These are phyloP conservation scores for Pseudogymnoascus sp. DNA, from an alignment of 2,329 filamentous ascomycete species.

Conservation along the genomic window DNA sequence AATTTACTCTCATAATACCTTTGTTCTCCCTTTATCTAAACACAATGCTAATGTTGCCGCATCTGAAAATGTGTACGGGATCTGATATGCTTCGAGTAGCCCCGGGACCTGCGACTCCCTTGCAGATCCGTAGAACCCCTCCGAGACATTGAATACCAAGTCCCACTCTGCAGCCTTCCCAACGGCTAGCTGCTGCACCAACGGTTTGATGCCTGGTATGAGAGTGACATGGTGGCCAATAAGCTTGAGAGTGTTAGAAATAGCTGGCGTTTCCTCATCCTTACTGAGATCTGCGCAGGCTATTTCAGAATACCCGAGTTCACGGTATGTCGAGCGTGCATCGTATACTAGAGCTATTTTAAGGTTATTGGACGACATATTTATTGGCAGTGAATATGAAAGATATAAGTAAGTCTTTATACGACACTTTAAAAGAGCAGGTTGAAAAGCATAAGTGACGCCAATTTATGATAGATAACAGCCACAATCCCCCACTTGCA, in stretches of 20 bases:
- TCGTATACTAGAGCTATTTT: background rate
- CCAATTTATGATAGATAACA: background rate
- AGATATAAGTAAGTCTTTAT: background rate
- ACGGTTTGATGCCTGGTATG: background rate
- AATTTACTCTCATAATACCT: background rate
- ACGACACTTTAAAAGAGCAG: background rate
- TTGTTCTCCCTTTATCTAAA: background rate
- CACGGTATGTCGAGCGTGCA: background rate
- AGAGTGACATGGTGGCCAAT: background rate
- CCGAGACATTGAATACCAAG: background rate
- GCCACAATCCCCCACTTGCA: background rate
- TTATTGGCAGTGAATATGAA: background rate
- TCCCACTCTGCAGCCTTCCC: background rate
- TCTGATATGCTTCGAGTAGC: background rate
- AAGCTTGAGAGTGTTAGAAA: background rate
- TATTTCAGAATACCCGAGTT: background rate
- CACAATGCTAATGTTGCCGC: background rate
- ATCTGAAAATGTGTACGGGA: background rate
- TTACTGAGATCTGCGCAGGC: background rate
- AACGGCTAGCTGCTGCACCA: background rate
- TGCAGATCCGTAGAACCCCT: background rate
- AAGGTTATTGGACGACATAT: background rate
- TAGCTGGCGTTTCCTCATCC: background rate
- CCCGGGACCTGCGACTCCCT: background rate
- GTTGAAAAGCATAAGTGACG: background rate